Evolutionary conservation across 495 filamentous ascomycete species (phyloP).

Genomic region (Xylaria longipes): DNA sequence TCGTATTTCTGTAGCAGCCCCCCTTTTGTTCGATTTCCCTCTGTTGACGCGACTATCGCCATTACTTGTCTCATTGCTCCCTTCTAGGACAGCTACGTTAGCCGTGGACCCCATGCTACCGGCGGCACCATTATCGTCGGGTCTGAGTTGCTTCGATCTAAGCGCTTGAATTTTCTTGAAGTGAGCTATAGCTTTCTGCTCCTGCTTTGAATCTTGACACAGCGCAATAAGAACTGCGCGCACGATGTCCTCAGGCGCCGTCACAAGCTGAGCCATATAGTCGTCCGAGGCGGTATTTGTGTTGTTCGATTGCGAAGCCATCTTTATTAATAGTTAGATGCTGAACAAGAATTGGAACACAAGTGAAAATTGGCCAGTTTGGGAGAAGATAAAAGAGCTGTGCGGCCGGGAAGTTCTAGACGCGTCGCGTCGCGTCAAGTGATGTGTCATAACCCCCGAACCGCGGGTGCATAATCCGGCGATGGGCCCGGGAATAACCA

Average conservation of each 20-base stretch:
- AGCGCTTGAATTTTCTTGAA: background rate
- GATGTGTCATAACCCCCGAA: background rate
- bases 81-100: background rate
- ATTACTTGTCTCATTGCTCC: background rate
- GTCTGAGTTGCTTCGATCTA: background rate
- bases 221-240: constrained; percentile 5
- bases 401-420: background rate
- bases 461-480: background rate
- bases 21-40: background rate
- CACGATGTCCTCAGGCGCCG: background rate
- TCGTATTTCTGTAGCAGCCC: background rate
- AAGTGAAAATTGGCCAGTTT: background rate
- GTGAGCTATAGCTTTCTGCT: constrained; percentile 4
- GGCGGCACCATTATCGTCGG: background rate
- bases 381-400: background rate
- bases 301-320: background rate
- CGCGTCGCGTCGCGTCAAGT: background rate
- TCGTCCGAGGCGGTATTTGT: background rate
- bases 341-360: background rate
- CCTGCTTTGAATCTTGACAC: constrained; percentile 2
- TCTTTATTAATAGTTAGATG: background rate
- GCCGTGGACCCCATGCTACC: background rate
- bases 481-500: background rate
- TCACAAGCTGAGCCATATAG: background rate
- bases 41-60: background rate